A percentile compares a stretch with the other conserved stretches of the same genome.
Evolutionary conservation across 2,329 filamentous ascomycete genomes (phyloP).

Genomic region (Chaetomium olivaceum): DNA sequence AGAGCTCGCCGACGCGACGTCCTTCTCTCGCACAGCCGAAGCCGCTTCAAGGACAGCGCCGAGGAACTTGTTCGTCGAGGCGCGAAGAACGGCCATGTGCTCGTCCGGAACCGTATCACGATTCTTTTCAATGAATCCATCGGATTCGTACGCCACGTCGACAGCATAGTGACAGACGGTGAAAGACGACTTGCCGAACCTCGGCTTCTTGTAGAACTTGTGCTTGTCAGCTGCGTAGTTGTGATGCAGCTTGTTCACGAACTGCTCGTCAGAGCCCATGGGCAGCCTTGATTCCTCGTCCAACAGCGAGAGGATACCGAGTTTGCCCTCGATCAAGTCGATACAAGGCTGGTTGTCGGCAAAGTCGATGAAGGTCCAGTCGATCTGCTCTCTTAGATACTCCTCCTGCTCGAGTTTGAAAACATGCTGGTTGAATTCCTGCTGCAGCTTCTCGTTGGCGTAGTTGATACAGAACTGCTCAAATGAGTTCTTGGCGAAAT

Average conservation of each 20-base stretch:
- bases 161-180: conserved; percentile 98
- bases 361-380: conserved; percentile 99
- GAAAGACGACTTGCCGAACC: conserved; percentile 96
- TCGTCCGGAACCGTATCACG: conserved; percentile 97
- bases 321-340: conserved; percentile 94
- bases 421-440: conserved; percentile 98
- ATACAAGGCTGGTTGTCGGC: conserved; percentile 99
- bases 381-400: conserved; percentile 92
- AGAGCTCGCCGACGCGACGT: conserved; percentile 63
- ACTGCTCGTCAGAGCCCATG: conserved; percentile 96
- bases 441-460: conserved; percentile 97
- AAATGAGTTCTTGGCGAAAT: conserved; percentile 99
- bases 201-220: conserved; percentile 97
- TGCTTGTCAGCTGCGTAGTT: conserved; percentile 90
- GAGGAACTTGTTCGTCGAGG: conserved; percentile 83
- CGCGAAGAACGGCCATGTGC: conserved; percentile 88
- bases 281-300: conserved; percentile 96
- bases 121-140: conserved; percentile 99
- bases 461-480: conserved; percentile 99
- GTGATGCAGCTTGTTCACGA: conserved; percentile 93
- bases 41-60: conserved; percentile 82
- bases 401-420: conserved; percentile 99
- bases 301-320: conserved; percentile 86
- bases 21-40: conserved; percentile 85
- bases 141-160: conserved; percentile 97